A percentile compares a stretch with the other conserved stretches of the same genome.
Conservation (phyloP, 306 rosid genomes). For the Quercus alba region DNA sequence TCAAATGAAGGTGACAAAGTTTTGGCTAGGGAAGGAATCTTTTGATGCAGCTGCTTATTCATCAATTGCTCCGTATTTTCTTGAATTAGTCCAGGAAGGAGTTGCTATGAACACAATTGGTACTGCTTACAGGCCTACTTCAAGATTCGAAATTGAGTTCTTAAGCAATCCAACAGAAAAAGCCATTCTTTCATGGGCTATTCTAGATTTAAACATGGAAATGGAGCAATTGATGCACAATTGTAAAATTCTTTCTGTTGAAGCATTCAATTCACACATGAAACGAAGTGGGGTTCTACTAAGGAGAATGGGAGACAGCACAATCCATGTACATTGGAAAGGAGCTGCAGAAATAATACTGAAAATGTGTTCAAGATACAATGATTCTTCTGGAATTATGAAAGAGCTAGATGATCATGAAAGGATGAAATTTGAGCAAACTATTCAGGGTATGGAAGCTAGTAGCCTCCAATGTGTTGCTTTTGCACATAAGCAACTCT, state of each 20-base stretch:
- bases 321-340: slow-evolving; percentile 35
- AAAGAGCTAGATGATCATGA: slow-evolving; percentile 15
- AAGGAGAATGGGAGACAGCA: slow-evolving; percentile 10
- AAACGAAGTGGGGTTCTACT: slow-evolving; percentile 33
- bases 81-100: slow-evolving; percentile 25
- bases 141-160: slow-evolving; percentile 19
- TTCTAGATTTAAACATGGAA: slow-evolving; percentile 18
- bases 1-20: slow-evolving; percentile 32
- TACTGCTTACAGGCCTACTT: slow-evolving; percentile 11
- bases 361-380: slow-evolving; percentile 32
- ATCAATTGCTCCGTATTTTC: slow-evolving; percentile 5
- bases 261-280: slow-evolving; percentile 32
- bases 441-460: slow-evolving; percentile 36
- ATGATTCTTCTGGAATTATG: slow-evolving; percentile 19
- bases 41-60: not conserved
- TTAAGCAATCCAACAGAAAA: slow-evolving; percentile 33
- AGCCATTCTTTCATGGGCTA: slow-evolving; percentile 39
- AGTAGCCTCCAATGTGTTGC: slow-evolving; percentile 39
- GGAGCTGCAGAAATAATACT: slow-evolving; percentile 32
- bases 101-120: slow-evolving; percentile 30
- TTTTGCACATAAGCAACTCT: slow-evolving; percentile 30
- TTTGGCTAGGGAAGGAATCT: slow-evolving; percentile 15
- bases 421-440: slow-evolving; percentile 12
- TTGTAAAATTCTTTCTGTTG: slow-evolving; percentile 11
- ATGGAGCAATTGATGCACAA: slow-evolving; percentile 4